These are phyloP conservation scores for Colletotrichum lini DNA, from an alignment of 2,329 filamentous ascomycete species.

Conservation along the genomic window DNA sequence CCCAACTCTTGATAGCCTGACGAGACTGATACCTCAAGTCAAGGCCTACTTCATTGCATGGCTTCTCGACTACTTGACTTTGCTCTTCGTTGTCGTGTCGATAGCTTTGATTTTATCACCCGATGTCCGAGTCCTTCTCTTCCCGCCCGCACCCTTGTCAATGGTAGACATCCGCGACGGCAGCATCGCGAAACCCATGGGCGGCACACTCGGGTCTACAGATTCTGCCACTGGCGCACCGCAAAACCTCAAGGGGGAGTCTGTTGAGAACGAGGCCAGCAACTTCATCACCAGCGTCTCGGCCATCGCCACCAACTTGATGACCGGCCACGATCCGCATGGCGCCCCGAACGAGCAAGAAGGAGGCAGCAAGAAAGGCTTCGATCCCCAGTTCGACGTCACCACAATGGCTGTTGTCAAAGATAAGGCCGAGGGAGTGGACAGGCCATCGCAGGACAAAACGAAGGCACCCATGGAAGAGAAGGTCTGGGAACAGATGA, in stretches of 20 bases:
- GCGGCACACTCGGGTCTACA: constrained; percentile 71
- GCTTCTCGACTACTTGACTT: constrained; percentile 50
- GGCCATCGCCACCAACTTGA: constrained; percentile 46
- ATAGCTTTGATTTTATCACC: constrained; percentile 67
- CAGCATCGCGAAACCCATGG: constrained; percentile 73
- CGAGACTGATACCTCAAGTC: neutral
- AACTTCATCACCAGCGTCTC: constrained; percentile 74
- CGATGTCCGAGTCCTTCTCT: constrained; percentile 51
- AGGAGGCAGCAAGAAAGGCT: neutral
- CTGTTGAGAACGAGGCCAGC: constrained; percentile 35
- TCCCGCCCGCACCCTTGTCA: constrained; percentile 74
- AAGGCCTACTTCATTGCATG: constrained; percentile 21
- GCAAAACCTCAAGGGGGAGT: constrained; percentile 70
- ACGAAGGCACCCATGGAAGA: constrained; percentile 35
- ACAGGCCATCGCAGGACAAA: constrained; percentile 38
- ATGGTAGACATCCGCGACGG: constrained; percentile 70
- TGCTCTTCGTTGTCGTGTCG: constrained; percentile 59
- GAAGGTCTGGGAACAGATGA: constrained; percentile 36
- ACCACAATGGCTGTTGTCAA: constrained; percentile 32
- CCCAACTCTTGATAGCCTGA: neutral
- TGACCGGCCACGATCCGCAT: constrained; percentile 22
- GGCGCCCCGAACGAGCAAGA: constrained; percentile 3
- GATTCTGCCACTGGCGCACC: constrained; percentile 75
- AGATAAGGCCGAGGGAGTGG: constrained; percentile 35
- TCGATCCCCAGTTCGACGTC: constrained; percentile 18